Percentiles rank a stretch among this genome's conserved stretches.
These are phyloP conservation scores for Alopecurus myosuroides DNA, from an alignment of 176 grass and related monocot genomes.

Conservation along the genomic window DNA sequence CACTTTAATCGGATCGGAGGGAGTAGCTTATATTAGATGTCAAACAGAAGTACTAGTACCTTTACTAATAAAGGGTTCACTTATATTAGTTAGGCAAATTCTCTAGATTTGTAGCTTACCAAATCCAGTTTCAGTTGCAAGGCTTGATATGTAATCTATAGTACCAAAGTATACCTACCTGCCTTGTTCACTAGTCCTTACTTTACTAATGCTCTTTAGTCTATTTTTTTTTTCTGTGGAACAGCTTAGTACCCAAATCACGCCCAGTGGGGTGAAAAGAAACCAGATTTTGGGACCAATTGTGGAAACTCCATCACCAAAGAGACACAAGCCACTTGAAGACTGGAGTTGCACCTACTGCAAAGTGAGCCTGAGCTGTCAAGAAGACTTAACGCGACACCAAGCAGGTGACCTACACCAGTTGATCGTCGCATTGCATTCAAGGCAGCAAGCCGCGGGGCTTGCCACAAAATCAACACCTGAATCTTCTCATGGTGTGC, in stretches of 20 bases:
- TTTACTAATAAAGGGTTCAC: neutral
- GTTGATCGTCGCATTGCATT: neutral
- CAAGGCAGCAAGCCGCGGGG: neutral
- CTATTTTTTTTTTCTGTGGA: neutral
- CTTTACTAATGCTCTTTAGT: neutral
- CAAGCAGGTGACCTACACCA: neutral
- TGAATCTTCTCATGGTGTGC: neutral
- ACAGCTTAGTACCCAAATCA: conserved; percentile 4
- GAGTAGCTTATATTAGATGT: neutral
- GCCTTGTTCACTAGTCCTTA: neutral
- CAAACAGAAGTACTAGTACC: neutral
- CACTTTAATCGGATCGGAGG: too few relatives aligned
- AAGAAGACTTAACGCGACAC: neutral
- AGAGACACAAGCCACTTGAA: neutral
- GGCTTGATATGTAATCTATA: neutral
- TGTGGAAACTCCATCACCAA: neutral
- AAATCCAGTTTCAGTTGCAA: neutral
- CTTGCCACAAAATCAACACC: neutral
- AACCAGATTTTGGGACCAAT: neutral
- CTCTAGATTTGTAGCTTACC: neutral
- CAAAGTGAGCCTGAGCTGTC: neutral
- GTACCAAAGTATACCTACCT: neutral
- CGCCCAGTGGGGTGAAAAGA: neutral
- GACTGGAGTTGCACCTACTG: neutral
- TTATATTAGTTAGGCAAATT: neutral